These are phyloP conservation scores for Paralagenidium karlingii DNA, from an alignment of 352 stramenopile genomes.

Conservation along the genomic window DNA sequence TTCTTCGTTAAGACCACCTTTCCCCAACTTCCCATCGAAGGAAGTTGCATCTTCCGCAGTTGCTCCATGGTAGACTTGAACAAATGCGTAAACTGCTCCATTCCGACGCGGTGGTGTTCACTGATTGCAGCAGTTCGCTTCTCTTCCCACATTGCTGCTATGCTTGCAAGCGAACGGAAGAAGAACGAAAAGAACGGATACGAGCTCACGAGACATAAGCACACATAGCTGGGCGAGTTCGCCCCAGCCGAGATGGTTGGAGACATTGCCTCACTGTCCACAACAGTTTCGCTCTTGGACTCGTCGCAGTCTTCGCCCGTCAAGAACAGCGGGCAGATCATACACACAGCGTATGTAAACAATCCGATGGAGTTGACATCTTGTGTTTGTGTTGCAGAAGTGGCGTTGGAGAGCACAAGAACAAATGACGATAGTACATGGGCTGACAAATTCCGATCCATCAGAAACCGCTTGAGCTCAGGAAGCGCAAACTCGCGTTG, in stretches of 20 bases:
- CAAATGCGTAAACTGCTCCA: conserved; percentile 44
- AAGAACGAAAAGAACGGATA: conserved; percentile 81
- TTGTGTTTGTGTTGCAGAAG: conserved; percentile 60
- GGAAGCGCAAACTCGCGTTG: conserved; percentile 39
- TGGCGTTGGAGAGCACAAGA: conserved; percentile 47
- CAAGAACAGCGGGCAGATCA: conserved; percentile 21
- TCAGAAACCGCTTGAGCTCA: conserved; percentile 37
- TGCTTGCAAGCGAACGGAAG: conserved; percentile 70
- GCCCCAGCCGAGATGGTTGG: not conserved
- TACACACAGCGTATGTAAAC: conserved; percentile 59
- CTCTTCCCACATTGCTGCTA: conserved; percentile 53
- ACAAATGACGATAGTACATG: too few relatives aligned
- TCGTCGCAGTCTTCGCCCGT: not conserved
- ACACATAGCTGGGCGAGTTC: conserved; percentile 29
- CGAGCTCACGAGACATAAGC: conserved; percentile 55
- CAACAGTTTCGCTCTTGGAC: not conserved
- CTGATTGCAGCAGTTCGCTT: conserved; percentile 20
- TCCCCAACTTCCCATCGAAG: conserved; percentile 64
- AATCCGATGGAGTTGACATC: conserved; percentile 27
- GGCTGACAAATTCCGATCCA: conserved; percentile 53
- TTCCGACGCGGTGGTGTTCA: conserved; percentile 14
- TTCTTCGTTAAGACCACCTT: conserved; percentile 31
- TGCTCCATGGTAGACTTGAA: conserved; percentile 51
- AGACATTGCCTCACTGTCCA: not conserved
- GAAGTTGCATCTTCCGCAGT: conserved; percentile 45